These are phyloP conservation scores for Trypanosomatidae sp. DNA, from an alignment of 208 protist genomes.

Conservation along the genomic window DNA sequence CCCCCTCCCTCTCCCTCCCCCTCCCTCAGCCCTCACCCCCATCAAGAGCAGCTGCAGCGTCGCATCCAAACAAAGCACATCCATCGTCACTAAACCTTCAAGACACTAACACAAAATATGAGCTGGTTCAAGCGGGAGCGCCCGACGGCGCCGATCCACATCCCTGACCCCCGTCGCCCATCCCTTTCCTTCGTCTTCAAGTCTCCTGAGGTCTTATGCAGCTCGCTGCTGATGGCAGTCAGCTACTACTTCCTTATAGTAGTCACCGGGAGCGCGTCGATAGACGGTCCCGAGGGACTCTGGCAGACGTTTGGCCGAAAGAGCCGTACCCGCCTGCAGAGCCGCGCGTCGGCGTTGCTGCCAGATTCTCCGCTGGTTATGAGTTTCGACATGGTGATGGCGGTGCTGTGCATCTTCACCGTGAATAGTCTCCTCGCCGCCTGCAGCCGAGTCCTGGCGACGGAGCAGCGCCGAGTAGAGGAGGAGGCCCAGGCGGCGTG, in stretches of 20 bases:
- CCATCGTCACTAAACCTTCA: not conserved
- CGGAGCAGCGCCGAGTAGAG: slow-evolving; percentile 26
- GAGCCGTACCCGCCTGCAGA: slow-evolving; percentile 22
- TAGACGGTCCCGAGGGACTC: slow-evolving; percentile 15
- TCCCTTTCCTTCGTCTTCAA: slow-evolving; percentile 9
- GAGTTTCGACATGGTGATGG: slow-evolving; percentile 53
- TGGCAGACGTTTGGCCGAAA: slow-evolving; percentile 23
- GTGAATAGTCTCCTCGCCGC: slow-evolving; percentile 36
- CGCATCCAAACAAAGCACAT: not conserved
- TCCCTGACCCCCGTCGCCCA: slow-evolving; percentile 20
- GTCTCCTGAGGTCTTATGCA: slow-evolving; percentile 21
- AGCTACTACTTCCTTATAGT: slow-evolving; percentile 13
- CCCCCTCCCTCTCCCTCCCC: not conserved
- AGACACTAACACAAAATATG: not conserved
- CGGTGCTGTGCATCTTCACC: slow-evolving; percentile 35
- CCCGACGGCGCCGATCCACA: slow-evolving; percentile 16
- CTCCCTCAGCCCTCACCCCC: no score
- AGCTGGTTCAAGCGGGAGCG: slow-evolving; percentile 1
- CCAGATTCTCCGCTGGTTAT: slow-evolving; percentile 23
- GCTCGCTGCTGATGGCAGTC: not conserved
- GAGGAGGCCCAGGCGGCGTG: slow-evolving; percentile 16
- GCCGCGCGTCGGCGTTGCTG: slow-evolving; percentile 24
- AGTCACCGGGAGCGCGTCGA: slow-evolving; percentile 6
- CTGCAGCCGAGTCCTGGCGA: slow-evolving; percentile 26
- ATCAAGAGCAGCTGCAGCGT: not conserved